phyloP scores from a whole-genome alignment of 257 asterid genomes.

The Ajuga chamaepitys region DNA sequence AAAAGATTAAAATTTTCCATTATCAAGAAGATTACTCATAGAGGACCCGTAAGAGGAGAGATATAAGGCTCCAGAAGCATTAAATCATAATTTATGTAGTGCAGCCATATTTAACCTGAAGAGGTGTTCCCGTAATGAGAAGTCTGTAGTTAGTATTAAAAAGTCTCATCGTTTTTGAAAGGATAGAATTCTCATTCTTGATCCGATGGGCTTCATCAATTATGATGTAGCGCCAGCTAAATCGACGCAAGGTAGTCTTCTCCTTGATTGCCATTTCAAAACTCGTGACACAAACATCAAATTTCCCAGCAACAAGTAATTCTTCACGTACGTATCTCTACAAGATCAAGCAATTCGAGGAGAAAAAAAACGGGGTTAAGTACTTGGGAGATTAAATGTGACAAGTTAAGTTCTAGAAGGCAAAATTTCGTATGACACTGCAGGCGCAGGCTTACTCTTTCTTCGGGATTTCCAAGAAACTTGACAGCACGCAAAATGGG shows the following conservation, averaged over 20 bases:
- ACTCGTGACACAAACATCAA: conserved; percentile 97
- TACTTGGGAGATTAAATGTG: neutral
- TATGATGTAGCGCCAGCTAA: conserved; percentile 96
- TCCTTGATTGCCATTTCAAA: conserved; percentile 99
- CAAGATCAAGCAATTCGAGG: conserved; percentile 19
- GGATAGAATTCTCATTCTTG: conserved; percentile 94
- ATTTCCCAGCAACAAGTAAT: conserved; percentile 90
- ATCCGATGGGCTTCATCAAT: conserved; percentile 99
- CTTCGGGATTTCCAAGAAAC: conserved; percentile 97
- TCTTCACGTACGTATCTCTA: conserved; percentile 90
- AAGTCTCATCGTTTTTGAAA: conserved; percentile 92
- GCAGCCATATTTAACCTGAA: conserved; percentile 66
- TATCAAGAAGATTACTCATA: too few species aligned
- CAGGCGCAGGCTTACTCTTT: conserved; percentile 72
- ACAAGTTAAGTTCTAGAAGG: conserved; percentile 7
- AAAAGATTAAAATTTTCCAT: too few species aligned
- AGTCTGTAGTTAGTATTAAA: conserved; percentile 86
- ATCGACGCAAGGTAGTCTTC: conserved; percentile 73
- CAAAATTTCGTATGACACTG: neutral
- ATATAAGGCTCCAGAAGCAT: neutral
- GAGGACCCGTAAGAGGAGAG: neutral
- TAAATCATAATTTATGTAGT: neutral
- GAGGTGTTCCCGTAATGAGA: conserved; percentile 97
- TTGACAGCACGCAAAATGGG: conserved; percentile 87
- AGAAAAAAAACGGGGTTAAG: too few species aligned